Evolutionary conservation across 495 filamentous ascomycete genomes (phyloP).

Genomic region (Podospora sp.): DNA sequence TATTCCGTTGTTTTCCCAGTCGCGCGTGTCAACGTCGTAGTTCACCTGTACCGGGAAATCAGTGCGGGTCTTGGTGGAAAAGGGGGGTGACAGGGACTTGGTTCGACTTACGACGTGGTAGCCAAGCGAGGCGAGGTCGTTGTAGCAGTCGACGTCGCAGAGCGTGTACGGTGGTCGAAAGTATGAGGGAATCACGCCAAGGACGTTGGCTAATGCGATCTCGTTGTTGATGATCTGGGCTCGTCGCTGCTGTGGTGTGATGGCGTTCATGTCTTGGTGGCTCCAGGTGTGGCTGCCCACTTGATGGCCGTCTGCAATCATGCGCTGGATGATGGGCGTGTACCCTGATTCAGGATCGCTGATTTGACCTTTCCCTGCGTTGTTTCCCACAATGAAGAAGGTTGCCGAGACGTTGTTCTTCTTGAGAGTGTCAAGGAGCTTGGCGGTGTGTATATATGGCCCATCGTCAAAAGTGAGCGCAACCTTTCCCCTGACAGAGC

Average conservation of each 20-base stretch:
- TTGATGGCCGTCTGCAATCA: constrained; percentile 67
- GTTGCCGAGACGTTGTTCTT: constrained; percentile 62
- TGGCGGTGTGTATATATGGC: constrained; percentile 61
- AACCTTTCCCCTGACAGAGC: constrained; percentile 55
- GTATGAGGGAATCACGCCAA: constrained; percentile 70
- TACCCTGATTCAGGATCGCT: constrained; percentile 30
- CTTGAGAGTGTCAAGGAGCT: constrained; percentile 65
- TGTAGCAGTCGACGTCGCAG: constrained; percentile 46
- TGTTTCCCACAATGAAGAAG: constrained; percentile 62
- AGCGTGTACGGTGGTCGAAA: constrained; percentile 73
- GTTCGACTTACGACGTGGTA: constrained; percentile 61
- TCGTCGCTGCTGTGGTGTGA: constrained; percentile 51
- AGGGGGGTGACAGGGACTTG: neutral
- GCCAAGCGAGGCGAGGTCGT: constrained; percentile 56
- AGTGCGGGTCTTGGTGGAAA: neutral
- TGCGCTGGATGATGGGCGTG: constrained; percentile 44
- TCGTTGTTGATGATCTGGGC: constrained; percentile 69
- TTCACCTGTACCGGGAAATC: constrained; percentile 28
- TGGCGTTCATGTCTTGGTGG: constrained; percentile 63
- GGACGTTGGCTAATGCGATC: constrained; percentile 65
- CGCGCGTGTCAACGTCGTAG: constrained; percentile 69
- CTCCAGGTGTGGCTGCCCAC: constrained; percentile 75
- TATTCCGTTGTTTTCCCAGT: constrained; percentile 60
- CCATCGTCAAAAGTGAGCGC: constrained; percentile 77
- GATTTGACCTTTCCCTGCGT: constrained; percentile 53